Conservation (phyloP, 495 filamentous ascomycete genomes). For the Xylaria curta region DNA sequence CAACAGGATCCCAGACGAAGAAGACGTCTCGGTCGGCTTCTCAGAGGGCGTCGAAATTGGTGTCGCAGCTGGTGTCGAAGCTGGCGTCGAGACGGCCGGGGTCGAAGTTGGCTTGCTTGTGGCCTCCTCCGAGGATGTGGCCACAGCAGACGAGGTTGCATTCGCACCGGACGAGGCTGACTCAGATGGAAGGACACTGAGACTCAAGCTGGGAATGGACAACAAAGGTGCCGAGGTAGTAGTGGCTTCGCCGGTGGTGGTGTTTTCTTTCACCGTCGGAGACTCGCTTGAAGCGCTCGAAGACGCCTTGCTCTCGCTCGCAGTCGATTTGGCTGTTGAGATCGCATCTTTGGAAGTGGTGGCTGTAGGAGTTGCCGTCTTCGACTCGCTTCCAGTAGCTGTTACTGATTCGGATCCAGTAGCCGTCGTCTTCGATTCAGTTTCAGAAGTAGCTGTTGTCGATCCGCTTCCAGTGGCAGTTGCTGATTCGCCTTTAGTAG, state of each 20-base stretch:
- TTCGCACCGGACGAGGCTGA: constrained; percentile 16
- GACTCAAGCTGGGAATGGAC: constrained; percentile 32
- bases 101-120: constrained; percentile 28
- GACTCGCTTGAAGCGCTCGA: not conserved
- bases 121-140: constrained; percentile 10
- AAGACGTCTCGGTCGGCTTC: constrained; percentile 24
- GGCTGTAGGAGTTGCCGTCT: constrained; percentile 1
- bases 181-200: constrained; percentile 25
- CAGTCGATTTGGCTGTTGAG: constrained; percentile 20
- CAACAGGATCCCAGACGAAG: constrained; percentile 43
- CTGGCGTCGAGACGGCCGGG: constrained; percentile 28
- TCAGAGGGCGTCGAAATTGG: constrained; percentile 23
- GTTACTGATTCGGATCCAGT: constrained; percentile 19
- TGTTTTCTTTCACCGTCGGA: constrained; percentile 16
- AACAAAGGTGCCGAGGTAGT: constrained; percentile 29
- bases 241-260: constrained; percentile 22
- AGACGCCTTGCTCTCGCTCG: not conserved
- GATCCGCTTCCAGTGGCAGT: constrained; percentile 22
- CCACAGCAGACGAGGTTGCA: constrained; percentile 26
- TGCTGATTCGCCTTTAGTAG: constrained; percentile 13
- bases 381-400: constrained; percentile 21
- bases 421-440: constrained; percentile 14
- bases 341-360: not conserved
- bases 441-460: constrained; percentile 23
- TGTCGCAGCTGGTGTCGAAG: constrained; percentile 24